These are phyloP conservation scores for Henckelia pumila DNA, from an alignment of 257 asterid species.

Conservation along the genomic window DNA sequence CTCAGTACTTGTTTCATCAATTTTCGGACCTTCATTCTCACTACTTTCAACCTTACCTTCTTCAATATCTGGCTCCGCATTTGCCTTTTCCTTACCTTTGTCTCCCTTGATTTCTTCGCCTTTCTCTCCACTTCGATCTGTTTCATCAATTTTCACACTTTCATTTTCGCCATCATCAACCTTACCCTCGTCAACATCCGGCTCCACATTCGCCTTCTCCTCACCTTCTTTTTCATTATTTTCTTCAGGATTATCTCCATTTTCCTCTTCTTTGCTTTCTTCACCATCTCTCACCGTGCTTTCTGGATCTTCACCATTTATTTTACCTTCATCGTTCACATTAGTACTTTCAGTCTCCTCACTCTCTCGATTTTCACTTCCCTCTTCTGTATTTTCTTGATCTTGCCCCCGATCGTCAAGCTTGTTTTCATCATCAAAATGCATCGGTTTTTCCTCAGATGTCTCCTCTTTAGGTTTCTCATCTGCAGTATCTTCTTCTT, in stretches of 20 bases:
- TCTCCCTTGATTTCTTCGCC: conserved; percentile 29
- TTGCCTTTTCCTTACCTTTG: conserved; percentile 26
- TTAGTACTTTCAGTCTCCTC: conserved; percentile 23
- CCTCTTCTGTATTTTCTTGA: conserved; percentile 41
- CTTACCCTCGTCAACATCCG: conserved; percentile 12
- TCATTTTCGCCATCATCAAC: conserved; percentile 18
- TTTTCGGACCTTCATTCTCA: conserved; percentile 23
- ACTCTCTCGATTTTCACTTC: conserved; percentile 32
- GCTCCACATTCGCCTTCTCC: conserved; percentile 3
- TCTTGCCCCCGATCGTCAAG: conserved; percentile 52
- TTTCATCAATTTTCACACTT: conserved; percentile 10
- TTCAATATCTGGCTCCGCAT: conserved; percentile 12
- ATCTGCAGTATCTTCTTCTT: conserved; percentile 27
- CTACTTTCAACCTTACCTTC: conserved; percentile 20
- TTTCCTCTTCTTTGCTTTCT: conserved; percentile 26
- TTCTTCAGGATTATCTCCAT: conserved; percentile 27
- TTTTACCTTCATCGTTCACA: conserved; percentile 22
- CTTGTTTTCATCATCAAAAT: conserved; percentile 65
- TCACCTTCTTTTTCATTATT: conserved; percentile 19
- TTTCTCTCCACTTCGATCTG: conserved; percentile 13
- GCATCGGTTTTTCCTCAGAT: conserved; percentile 39
- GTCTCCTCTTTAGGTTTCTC: conserved; percentile 26
- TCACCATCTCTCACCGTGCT: conserved; percentile 20
- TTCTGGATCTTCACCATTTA: conserved; percentile 29
- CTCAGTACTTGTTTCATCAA: conserved; percentile 21